Evolutionary conservation across 1,284 basidiomycete genomes (phyloP).

Genomic region (Cutaneotrichosporon sp.): DNA sequence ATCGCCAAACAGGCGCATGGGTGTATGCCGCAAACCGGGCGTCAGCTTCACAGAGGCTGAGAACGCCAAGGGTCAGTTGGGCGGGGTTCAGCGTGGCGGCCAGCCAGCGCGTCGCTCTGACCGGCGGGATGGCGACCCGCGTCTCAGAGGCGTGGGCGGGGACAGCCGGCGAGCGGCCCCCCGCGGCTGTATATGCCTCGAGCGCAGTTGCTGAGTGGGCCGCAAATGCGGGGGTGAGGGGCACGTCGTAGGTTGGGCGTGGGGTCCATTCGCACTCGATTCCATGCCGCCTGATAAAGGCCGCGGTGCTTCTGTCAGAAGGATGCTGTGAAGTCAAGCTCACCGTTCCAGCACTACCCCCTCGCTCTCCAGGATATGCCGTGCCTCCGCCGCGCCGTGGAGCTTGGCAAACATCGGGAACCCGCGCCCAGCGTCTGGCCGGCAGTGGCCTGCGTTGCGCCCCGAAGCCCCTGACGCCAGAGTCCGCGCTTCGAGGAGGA

Average conservation of each 20-base stretch:
- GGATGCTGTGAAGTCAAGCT: neutral
- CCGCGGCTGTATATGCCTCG: conserved; percentile 6
- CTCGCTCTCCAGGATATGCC: conserved; percentile 11
- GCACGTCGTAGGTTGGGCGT: conserved; percentile 33
- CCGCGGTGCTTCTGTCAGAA: conserved; percentile 14
- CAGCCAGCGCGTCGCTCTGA: conserved; percentile 25
- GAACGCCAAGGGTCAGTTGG: conserved; percentile 31
- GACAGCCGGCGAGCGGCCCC: neutral
- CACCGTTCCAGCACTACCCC: conserved; percentile 4
- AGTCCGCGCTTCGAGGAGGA: conserved; percentile 43
- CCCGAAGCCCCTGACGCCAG: conserved; percentile 43
- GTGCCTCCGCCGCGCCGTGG: conserved; percentile 30
- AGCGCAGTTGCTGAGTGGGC: conserved; percentile 23
- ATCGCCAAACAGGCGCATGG: conserved; percentile 1
- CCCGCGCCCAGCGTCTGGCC: conserved; percentile 36
- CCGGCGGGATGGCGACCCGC: neutral
- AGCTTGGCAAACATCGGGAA: conserved; percentile 31
- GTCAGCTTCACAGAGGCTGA: conserved; percentile 16
- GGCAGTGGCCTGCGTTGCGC: conserved; percentile 44
- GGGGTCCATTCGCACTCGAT: conserved; percentile 39
- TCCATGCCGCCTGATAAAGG: conserved; percentile 25
- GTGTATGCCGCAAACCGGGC: conserved; percentile 28
- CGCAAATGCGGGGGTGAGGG: conserved; percentile 31
- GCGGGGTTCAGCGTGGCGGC: conserved; percentile 40
- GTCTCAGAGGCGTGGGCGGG: neutral